Evolutionary conservation across 106 monocot species (phyloP).

Genomic region (Triglochin maritima): DNA sequence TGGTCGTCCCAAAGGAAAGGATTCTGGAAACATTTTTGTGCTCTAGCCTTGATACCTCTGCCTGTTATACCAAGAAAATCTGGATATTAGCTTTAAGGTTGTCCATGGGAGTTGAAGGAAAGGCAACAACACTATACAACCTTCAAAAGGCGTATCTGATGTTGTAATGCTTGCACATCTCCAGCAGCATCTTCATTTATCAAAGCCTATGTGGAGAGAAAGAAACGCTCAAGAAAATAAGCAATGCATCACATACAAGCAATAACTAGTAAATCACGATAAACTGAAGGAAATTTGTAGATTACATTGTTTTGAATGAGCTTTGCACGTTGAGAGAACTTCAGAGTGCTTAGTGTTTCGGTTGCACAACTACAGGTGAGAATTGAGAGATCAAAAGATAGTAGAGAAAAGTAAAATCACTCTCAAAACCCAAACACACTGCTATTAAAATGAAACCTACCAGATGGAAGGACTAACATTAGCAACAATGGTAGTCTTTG

Average conservation of each 20-base stretch:
- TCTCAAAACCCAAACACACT: too few species aligned
- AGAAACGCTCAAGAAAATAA: too few species aligned
- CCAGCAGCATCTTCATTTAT: constrained; percentile 85
- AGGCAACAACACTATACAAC: constrained; percentile 13
- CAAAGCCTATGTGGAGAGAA: constrained; percentile 27
- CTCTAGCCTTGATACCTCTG: constrained; percentile 59
- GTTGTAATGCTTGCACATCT: constrained; percentile 54
- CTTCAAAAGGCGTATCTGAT: constrained; percentile 77
- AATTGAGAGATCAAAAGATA: background rate
- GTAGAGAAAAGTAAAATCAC: background rate
- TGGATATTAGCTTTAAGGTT: background rate
- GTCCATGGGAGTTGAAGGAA: background rate
- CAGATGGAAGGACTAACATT: constrained; percentile 91
- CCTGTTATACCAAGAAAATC: constrained; percentile 29
- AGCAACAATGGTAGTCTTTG: constrained; percentile 94
- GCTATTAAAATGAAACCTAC: constrained; percentile 14
- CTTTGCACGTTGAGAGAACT: constrained; percentile 95
- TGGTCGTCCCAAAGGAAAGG: constrained; percentile 37
- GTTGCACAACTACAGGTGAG: constrained; percentile 53
- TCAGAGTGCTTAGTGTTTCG: constrained; percentile 91
- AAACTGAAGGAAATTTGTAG: background rate
- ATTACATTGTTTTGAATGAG: constrained; percentile 92
- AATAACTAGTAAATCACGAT: too few species aligned
- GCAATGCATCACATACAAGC: too few species aligned
- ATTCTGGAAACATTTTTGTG: constrained; percentile 65